These are phyloP conservation scores for Oenanthe javanica DNA, from an alignment of 140 eudicot species.

Conservation along the genomic window DNA sequence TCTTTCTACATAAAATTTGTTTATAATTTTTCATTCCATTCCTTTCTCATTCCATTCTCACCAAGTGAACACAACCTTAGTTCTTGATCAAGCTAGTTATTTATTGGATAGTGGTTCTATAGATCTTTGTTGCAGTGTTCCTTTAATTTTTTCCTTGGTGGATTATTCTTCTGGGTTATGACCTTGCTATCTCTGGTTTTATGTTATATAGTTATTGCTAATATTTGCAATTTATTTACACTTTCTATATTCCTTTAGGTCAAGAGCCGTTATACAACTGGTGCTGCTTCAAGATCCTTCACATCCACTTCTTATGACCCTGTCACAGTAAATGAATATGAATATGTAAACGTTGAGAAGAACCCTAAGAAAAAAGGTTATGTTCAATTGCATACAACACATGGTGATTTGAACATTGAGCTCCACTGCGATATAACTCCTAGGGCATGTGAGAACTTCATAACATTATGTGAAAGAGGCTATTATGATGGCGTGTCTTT, in stretches of 20 bases:
- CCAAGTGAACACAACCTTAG: too few species aligned
- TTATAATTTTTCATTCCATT: too few species aligned
- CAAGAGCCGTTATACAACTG: constrained; percentile 88
- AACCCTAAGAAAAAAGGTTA: constrained; percentile 92
- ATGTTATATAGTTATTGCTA: neutral
- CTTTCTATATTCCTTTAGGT: constrained; percentile 35
- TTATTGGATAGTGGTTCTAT: neutral
- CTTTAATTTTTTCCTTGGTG: neutral
- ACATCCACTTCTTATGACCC: constrained; percentile 93
- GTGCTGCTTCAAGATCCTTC: constrained; percentile 95
- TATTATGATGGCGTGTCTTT: constrained; percentile 82
- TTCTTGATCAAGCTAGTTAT: neutral
- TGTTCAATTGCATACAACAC: constrained; percentile 79
- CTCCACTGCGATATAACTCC: constrained; percentile 96
- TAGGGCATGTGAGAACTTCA: constrained; percentile 92
- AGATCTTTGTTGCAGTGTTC: neutral
- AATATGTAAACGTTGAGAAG: constrained; percentile 84
- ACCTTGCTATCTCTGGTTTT: neutral
- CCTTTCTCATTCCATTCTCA: too few species aligned
- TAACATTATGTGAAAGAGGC: constrained; percentile 92
- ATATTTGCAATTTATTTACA: neutral
- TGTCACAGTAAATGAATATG: constrained; percentile 79
- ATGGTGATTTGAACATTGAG: constrained; percentile 94
- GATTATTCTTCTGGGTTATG: neutral
- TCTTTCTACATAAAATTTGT: too few species aligned